Percentiles rank a stretch among this genome's conserved stretches.
Evolutionary conservation across 2,329 filamentous ascomycete species (phyloP).

Genomic region (Fusarium sp.): DNA sequence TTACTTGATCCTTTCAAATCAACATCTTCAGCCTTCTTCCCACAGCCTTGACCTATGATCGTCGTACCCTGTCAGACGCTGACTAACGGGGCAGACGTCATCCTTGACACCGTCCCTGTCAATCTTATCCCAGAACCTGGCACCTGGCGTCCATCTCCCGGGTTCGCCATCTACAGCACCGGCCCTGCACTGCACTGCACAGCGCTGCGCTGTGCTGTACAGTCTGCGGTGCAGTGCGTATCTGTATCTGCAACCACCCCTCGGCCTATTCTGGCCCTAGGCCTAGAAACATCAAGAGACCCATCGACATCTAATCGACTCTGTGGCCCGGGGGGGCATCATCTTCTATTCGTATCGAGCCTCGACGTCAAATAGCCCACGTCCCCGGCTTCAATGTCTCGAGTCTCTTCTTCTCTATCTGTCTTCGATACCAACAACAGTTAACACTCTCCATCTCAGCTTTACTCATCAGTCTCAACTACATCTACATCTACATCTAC

Average conservation of each 20-base stretch:
- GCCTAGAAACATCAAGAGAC: constrained; percentile 31
- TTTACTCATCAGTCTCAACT: constrained; percentile 3
- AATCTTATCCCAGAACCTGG: constrained; percentile 35
- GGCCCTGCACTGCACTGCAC: constrained; percentile 1
- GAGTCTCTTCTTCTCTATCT: constrained; percentile 11
- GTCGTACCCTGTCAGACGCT: constrained; percentile 42
- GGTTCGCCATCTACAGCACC: constrained; percentile 30
- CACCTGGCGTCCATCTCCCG: constrained; percentile 29
- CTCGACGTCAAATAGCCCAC: constrained; percentile 39
- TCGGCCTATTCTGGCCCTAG: constrained; percentile 31
- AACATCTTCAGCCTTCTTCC: constrained; percentile 31
- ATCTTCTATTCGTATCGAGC: constrained; percentile 30
- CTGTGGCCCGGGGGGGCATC: constrained; percentile 33
- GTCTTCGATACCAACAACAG: constrained; percentile 19
- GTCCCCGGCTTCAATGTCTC: constrained; percentile 33
- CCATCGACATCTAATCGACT: constrained; percentile 36
- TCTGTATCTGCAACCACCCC: constrained; percentile 39
- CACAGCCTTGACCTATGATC: constrained; percentile 19
- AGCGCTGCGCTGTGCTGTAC: not conserved
- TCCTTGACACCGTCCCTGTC: constrained; percentile 37
- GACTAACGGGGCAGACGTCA: constrained; percentile 47
- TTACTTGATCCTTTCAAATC: constrained; percentile 42
- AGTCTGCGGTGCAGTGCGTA: constrained; percentile 9
- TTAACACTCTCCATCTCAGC: not conserved
- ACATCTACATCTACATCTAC: constrained; percentile 7